Evolutionary conservation across 768 basidiomycete genomes (phyloP).

Genomic region (Inosperma sp.): DNA sequence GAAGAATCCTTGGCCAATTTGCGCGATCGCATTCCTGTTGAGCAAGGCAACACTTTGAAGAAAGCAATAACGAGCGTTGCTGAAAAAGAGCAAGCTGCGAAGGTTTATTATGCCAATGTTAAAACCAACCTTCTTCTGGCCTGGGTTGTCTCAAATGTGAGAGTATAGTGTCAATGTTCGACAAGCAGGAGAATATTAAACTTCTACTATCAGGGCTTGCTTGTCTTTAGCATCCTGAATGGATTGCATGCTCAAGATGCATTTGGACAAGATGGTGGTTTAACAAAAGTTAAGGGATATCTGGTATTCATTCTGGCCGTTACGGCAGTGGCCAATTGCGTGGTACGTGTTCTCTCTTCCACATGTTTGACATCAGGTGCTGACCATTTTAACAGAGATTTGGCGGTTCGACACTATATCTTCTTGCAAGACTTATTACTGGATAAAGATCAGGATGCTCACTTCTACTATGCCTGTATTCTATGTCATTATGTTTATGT

Average conservation of each 20-base stretch:
- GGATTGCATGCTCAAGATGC: conserved; percentile 53
- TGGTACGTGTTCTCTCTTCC: conserved; percentile 36
- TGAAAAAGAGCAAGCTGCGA: conserved; percentile 70
- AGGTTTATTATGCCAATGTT: conserved; percentile 85
- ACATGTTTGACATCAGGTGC: neutral
- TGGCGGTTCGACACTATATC: conserved; percentile 31
- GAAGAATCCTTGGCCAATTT: conserved; percentile 79
- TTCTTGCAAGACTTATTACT: conserved; percentile 30
- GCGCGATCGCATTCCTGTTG: conserved; percentile 31
- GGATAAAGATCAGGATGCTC: conserved; percentile 23
- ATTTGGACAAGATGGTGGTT: conserved; percentile 45
- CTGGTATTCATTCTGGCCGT: conserved; percentile 77
- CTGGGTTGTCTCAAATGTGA: conserved; percentile 83
- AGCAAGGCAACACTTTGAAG: conserved; percentile 27
- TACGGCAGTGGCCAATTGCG: conserved; percentile 71
- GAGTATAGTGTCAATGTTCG: too few species aligned
- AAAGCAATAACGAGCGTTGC: conserved; percentile 34
- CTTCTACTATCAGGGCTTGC: conserved; percentile 47
- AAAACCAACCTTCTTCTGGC: conserved; percentile 75
- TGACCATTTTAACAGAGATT: conserved; percentile 22
- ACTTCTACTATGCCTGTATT: too few species aligned
- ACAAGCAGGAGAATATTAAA: too few species aligned
- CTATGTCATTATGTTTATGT: too few species aligned
- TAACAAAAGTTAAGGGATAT: conserved; percentile 66
- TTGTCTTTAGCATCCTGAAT: conserved; percentile 65